phyloP scores from a whole-genome alignment of 192 early-diverging fungal genomes.

The Geosiphon pyriformis region DNA sequence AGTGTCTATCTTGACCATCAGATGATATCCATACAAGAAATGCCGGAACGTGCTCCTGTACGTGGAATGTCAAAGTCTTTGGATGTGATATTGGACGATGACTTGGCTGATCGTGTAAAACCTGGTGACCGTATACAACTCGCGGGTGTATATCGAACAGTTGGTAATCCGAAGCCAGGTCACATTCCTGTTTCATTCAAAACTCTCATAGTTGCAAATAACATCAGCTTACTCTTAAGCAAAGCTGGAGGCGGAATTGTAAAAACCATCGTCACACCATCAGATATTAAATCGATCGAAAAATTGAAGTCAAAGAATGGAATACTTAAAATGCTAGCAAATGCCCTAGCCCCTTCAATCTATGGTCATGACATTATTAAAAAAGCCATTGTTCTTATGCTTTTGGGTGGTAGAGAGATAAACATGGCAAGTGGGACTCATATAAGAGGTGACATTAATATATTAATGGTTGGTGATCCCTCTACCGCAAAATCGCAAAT shows the following conservation, averaged over 20 bases:
- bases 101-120: slow-evolving; percentile 92
- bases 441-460: slow-evolving; percentile 96
- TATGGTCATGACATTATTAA: slow-evolving; percentile 93
- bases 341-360: slow-evolving; percentile 85
- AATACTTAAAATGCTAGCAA: slow-evolving; percentile 75
- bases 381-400: slow-evolving; percentile 84
- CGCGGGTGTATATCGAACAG: slow-evolving; percentile 86
- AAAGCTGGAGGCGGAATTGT: slow-evolving; percentile 75
- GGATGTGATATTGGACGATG: slow-evolving; percentile 93
- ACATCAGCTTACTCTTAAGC: slow-evolving; percentile 66
- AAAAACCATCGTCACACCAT: slow-evolving; percentile 44
- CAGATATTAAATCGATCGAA: slow-evolving; percentile 85
- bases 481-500: slow-evolving; percentile 99
- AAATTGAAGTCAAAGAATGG: slow-evolving; percentile 59
- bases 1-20: slow-evolving; percentile 90
- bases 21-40: slow-evolving; percentile 92
- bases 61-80: slow-evolving; percentile 90
- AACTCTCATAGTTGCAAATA: slow-evolving; percentile 85
- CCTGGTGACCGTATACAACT: slow-evolving; percentile 94
- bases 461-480: slow-evolving; percentile 97
- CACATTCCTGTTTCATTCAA: slow-evolving; percentile 77
- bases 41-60: slow-evolving; percentile 95
- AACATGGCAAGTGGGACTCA: slow-evolving; percentile 93
- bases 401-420: slow-evolving; percentile 91
- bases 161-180: slow-evolving; percentile 75